A percentile compares a stretch with the other conserved stretches of the same genome.
These are phyloP conservation scores for Schizonepeta tenuifolia DNA, from an alignment of 257 asterid species.

Conservation along the genomic window DNA sequence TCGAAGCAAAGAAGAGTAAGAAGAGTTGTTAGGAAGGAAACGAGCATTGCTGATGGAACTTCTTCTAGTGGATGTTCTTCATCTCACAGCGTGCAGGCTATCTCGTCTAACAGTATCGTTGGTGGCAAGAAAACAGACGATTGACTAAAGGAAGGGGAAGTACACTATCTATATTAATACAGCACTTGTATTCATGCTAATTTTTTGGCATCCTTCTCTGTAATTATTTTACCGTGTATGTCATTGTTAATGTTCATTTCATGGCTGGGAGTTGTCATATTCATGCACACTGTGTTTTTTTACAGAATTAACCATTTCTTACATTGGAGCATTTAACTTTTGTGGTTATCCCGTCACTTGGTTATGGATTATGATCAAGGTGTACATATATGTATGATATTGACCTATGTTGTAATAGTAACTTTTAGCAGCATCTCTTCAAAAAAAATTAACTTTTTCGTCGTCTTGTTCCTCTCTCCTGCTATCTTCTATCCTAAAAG, in stretches of 20 bases:
- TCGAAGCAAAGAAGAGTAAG: constrained; percentile 61
- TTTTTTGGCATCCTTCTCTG: constrained; percentile 11
- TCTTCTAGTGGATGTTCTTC: constrained; percentile 94
- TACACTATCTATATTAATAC: constrained; percentile 4
- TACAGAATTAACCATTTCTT: constrained; percentile 30
- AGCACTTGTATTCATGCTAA: constrained; percentile 23
- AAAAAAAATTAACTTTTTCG: too few relatives aligned
- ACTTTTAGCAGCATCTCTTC: too few relatives aligned
- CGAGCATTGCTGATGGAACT: constrained; percentile 62
- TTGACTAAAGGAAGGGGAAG: constrained; percentile 37
- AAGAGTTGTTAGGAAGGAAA: constrained; percentile 61
- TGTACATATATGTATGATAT: constrained; percentile 22
- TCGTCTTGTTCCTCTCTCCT: constrained; percentile 1
- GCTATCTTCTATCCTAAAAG: not conserved
- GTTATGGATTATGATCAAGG: constrained; percentile 25
- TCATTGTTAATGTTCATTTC: constrained; percentile 20
- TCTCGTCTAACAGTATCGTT: constrained; percentile 73
- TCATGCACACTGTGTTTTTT: not conserved
- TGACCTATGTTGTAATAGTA: constrained; percentile 24
- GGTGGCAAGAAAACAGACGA: constrained; percentile 59
- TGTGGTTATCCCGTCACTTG: constrained; percentile 14
- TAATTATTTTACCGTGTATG: constrained; percentile 11
- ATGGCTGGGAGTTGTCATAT: not conserved
- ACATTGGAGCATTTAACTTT: constrained; percentile 1
- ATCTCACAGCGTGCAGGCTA: constrained; percentile 71